Base-by-base conservation (phyloP, 2,329 filamentous ascomycete genomes). In the Fusarium sarcochroum region DNA sequence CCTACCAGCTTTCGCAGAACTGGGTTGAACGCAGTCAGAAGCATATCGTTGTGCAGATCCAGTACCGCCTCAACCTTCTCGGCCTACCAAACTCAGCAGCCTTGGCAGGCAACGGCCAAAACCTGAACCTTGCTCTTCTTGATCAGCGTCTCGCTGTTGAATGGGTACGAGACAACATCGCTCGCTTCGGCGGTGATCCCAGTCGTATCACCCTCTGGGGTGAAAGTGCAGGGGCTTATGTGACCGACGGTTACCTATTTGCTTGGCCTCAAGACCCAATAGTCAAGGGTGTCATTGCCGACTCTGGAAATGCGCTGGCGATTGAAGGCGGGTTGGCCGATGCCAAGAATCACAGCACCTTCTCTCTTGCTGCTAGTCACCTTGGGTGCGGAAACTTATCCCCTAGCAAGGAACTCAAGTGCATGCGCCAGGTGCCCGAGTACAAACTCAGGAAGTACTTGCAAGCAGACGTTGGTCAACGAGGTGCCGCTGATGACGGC, bases 111-210 rank as follows among this genome's bases (percentile, higher is more conserved):
- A 6, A 41, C 5, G 54, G 38, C 6, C 40, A 63, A 7, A 69
- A 69, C 3, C 27, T 69, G 8, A 71, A 71, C 14, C 25, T 71
- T 23, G 52, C 51, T 8, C 51, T 71, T 1, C 68, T 71, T 14
- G 68, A 71, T 3, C 68, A 71, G 5, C 65, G 68, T 11, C 51
- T 71, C 0, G 68, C 68, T 7, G 68, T 71, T 10, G 68, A 71
- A 57, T 71, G 68, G 68, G 68, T 71, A 5, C 61, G 53, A 0
- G 52, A 52, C 10, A 71, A 71, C 7, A 67, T 69, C 34, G 68
- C 61, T 44, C 51, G 21, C 13, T 71, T 71, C 7, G 68, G 68
- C 6, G 68, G 68, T 0, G 68, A 71, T 18, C 69, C 65, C 4
- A 6, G 49, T 7, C 68, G 68, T 10, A 71, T 71, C 5, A 55